These are phyloP conservation scores for Plasmodium falciparum DNA, from an alignment of 169 alveolate species.

Conservation along the genomic window DNA sequence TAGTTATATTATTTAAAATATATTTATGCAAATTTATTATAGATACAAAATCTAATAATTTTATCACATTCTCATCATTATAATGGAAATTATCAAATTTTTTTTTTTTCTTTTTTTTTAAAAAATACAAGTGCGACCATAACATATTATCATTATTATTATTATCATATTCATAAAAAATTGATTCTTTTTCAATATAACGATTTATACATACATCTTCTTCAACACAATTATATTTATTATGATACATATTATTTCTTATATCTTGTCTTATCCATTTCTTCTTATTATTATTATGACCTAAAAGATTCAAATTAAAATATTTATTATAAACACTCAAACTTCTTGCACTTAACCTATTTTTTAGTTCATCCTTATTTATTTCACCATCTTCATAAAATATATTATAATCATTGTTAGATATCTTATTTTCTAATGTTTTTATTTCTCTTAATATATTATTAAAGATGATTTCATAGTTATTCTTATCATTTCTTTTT, in stretches of 20 bases:
- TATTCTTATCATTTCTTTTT: neutral
- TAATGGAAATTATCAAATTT: constrained; percentile 14
- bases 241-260: neutral
- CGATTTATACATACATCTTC: neutral
- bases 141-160: neutral
- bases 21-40: constrained; percentile 43
- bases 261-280: neutral
- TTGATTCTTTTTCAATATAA: neutral
- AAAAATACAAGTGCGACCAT: neutral
- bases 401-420: constrained; percentile 11
- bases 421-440: constrained; percentile 25
- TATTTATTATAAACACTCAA: neutral
- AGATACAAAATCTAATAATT: constrained; percentile 3
- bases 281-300: neutral
- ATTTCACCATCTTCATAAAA: neutral
- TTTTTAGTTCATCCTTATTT: constrained; percentile 13
- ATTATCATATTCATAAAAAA: neutral
- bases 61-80: constrained; percentile 12
- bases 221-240: neutral
- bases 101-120: constrained; percentile 24
- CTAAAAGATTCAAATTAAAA: neutral
- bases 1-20: constrained; percentile 9
- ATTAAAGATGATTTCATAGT: constrained; percentile 18
- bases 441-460: constrained; percentile 38
- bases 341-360: neutral